phyloP scores from a whole-genome alignment of 2,329 filamentous ascomycete species.

The Colletotrichum sp. region DNA sequence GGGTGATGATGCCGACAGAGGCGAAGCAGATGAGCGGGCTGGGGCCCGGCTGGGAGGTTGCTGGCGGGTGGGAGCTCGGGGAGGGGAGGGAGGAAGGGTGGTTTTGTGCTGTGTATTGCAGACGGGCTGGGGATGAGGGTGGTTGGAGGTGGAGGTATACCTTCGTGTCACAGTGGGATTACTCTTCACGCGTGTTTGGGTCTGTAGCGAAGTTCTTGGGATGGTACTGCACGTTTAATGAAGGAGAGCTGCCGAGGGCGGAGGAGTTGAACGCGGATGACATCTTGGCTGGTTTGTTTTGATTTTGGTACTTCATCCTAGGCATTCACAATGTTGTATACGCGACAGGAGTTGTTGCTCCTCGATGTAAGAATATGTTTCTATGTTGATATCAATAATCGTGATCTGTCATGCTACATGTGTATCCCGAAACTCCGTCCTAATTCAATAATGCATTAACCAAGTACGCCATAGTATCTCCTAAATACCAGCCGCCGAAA shows the following conservation, averaged over 20 bases:
- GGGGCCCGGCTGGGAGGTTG: neutral
- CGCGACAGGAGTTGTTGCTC: neutral
- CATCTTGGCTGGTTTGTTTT: neutral
- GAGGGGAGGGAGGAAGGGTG: neutral
- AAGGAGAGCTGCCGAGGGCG: neutral
- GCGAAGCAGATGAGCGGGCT: neutral
- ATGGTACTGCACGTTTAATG: neutral
- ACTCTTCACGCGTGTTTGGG: neutral
- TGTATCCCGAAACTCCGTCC: neutral
- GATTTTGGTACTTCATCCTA: neutral
- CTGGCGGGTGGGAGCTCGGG: neutral
- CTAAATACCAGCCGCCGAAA: slow-evolving; percentile 65
- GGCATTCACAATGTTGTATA: neutral
- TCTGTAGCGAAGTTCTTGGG: neutral
- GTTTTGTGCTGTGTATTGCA: neutral
- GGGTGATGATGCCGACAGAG: neutral
- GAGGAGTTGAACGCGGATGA: neutral
- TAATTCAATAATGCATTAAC: neutral
- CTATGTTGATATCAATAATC: neutral
- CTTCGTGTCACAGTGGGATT: neutral
- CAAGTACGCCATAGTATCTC: neutral
- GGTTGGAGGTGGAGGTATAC: neutral
- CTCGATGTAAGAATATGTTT: neutral
- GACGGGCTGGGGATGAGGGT: neutral
- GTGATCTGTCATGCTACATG: neutral